Percentiles rank a stretch among this genome's conserved stretches.
Evolutionary conservation across 2,329 filamentous ascomycete species (phyloP).

Genomic region (Colletotrichum chrysophilum): DNA sequence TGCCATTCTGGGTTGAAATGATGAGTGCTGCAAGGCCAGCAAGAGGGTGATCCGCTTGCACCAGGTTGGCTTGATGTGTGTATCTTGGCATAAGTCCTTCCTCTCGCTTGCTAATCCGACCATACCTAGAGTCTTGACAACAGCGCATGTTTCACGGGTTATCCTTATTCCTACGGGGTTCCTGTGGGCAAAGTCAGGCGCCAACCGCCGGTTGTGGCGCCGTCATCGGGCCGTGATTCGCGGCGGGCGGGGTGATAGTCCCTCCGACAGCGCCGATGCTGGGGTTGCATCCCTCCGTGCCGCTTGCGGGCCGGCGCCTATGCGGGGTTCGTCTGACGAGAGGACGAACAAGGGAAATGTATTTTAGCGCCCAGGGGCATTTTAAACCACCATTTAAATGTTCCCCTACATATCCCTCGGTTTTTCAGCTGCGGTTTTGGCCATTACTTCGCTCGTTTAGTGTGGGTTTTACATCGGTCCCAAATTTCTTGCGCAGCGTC

Average conservation of each 20-base stretch:
- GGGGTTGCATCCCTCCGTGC: background rate
- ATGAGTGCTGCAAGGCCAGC: background rate
- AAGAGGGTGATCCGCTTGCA: accelerated
- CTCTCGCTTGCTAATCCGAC: background rate
- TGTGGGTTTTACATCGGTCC: background rate
- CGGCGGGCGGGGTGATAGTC: background rate
- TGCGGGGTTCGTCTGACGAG: background rate
- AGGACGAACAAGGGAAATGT: background rate
- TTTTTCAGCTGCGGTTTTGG: background rate
- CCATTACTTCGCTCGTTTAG: background rate
- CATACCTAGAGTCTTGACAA: background rate
- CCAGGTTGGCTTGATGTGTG: background rate
- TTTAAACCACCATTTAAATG: accelerated
- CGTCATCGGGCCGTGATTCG: background rate
- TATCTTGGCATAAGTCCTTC: background rate
- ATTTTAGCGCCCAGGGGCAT: background rate
- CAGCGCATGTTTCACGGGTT: background rate
- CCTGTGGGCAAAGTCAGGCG: background rate
- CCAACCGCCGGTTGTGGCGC: background rate
- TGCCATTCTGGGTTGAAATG: accelerated
- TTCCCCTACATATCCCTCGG: too few relatives aligned
- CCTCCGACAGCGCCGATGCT: background rate
- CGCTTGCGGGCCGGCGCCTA: background rate
- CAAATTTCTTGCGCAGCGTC: background rate
- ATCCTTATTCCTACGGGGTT: background rate